Evolutionary conservation across 2,329 filamentous ascomycete genomes (phyloP).

Genomic region (Phialophora macrospora): DNA sequence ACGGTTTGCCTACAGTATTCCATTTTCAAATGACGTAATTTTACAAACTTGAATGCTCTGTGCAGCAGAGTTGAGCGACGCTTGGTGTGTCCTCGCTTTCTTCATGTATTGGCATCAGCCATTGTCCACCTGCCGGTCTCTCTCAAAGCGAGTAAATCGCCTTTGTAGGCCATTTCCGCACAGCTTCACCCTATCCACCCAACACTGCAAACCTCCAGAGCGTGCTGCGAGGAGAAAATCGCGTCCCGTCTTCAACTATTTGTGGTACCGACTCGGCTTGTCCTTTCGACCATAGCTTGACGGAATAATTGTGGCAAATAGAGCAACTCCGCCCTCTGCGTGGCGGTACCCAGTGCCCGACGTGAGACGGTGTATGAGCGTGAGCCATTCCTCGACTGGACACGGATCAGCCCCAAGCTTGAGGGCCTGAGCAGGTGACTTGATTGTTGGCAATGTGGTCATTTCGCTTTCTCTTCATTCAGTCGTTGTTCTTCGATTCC

Average conservation of each 20-base stretch:
- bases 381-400: background rate
- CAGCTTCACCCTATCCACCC: background rate
- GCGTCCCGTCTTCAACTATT: background rate
- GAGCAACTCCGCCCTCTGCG: background rate
- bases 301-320: background rate
- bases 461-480: constrained; percentile 2
- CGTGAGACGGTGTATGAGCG: background rate
- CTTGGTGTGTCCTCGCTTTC: background rate
- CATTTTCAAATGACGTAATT: constrained; percentile 31
- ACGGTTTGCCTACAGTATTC: background rate
- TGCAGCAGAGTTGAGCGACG: background rate
- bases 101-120: background rate
- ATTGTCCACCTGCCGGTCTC: background rate
- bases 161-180: background rate
- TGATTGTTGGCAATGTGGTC: background rate
- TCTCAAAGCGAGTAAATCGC: background rate
- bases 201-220: background rate
- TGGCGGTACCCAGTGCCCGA: background rate
- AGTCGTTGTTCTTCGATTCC: background rate
- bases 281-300: background rate
- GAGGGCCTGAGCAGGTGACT: background rate
- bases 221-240: background rate
- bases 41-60: background rate
- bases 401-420: background rate
- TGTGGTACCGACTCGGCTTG: background rate